Conservation (phyloP, 2,329 filamentous ascomycete genomes). For the Cladophialophora carrionii region DNA sequence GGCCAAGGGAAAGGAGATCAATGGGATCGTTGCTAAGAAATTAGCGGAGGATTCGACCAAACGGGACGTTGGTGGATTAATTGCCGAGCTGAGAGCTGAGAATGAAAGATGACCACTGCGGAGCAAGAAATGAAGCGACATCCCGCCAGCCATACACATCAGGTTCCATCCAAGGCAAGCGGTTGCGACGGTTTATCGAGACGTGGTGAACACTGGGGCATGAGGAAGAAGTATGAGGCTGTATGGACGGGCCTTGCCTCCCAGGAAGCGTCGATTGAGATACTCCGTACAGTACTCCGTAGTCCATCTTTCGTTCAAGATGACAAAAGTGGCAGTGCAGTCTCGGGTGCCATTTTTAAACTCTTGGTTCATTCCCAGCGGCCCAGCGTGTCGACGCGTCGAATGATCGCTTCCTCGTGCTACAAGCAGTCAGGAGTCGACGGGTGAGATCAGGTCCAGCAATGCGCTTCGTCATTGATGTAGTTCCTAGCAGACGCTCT, state of each 20-base stretch:
- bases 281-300: too few relatives aligned
- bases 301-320: slow-evolving; percentile 4
- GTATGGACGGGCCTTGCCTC: neutral
- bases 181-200: neutral
- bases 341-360: slow-evolving; percentile 23
- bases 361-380: slow-evolving; percentile 9
- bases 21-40: slow-evolving; percentile 70
- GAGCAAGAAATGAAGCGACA: neutral
- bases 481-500: neutral
- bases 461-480: neutral
- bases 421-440: slow-evolving; percentile 1
- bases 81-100: slow-evolving; percentile 79
- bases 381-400: slow-evolving; percentile 8
- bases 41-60: slow-evolving; percentile 77
- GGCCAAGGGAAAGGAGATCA: slow-evolving; percentile 78
- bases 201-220: neutral
- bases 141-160: neutral
- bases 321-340: slow-evolving; percentile 20
- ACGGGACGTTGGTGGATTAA: slow-evolving; percentile 75
- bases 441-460: neutral
- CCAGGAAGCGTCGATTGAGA: neutral
- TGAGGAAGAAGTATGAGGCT: neutral
- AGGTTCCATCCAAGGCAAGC: neutral
- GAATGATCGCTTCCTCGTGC: slow-evolving; percentile 8
- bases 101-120: slow-evolving; percentile 69